These are phyloP conservation scores for Zygotorulaspora florentina DNA, from an alignment of 805 yeast species.

Conservation along the genomic window DNA sequence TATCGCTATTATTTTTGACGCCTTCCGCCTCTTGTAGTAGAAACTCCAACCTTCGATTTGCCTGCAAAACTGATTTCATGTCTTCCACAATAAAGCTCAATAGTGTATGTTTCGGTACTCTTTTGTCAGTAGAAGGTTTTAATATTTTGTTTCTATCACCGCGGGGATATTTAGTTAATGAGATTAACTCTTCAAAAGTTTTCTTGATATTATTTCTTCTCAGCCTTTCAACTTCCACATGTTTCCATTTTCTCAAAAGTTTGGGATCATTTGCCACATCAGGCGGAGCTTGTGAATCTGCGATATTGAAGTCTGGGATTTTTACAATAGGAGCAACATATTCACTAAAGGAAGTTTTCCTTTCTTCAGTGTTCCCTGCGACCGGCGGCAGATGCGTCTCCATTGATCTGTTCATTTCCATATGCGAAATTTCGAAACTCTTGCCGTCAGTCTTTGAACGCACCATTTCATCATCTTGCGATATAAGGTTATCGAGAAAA, in stretches of 20 bases:
- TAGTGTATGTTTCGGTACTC: conserved; percentile 34
- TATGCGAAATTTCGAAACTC: not conserved
- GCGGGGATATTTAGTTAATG: conserved; percentile 22
- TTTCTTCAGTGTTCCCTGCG: not conserved
- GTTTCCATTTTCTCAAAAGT: conserved; percentile 32
- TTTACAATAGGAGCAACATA: conserved; percentile 18
- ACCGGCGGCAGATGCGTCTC: not conserved
- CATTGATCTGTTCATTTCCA: not conserved
- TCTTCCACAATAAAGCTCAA: conserved; percentile 31
- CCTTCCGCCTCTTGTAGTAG: conserved; percentile 3
- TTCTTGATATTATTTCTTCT: conserved; percentile 31
- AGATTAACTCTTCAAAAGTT: conserved; percentile 28
- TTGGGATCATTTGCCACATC: conserved; percentile 19
- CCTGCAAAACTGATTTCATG: conserved; percentile 24
- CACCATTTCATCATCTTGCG: conserved; percentile 6
- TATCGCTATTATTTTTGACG: not conserved
- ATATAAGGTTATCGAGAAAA: conserved; percentile 29
- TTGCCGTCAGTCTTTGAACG: not conserved
- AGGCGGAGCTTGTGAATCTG: conserved; percentile 23
- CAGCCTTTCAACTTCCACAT: conserved; percentile 32
- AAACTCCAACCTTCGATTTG: conserved; percentile 27
- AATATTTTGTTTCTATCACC: conserved; percentile 8
- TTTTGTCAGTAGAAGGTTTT: conserved; percentile 17
- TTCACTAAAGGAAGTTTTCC: conserved; percentile 1
- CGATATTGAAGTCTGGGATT: conserved; percentile 27